phyloP scores from a whole-genome alignment of 768 basidiomycete species.

The Mycena sanguinolenta region DNA sequence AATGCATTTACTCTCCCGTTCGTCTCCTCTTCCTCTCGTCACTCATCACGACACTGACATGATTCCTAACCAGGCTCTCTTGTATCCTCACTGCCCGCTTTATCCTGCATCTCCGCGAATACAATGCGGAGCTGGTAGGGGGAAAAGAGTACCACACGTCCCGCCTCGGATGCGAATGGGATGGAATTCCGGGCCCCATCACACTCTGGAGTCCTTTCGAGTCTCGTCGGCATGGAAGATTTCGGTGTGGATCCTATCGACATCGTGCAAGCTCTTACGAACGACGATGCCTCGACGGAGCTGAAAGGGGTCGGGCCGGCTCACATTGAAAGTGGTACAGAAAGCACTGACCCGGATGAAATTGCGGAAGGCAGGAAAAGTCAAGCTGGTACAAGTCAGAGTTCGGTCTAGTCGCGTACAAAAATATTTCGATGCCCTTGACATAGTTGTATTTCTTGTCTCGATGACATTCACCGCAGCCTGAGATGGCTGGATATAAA shows the following conservation, averaged over 20 bases:
- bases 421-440: too few species aligned
- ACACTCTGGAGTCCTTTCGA: conserved; percentile 1
- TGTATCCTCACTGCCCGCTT: conserved; percentile 28
- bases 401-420: too few species aligned
- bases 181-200: conserved; percentile 12
- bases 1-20: conserved; percentile 32
- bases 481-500: too few species aligned
- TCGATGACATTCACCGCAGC: too few species aligned
- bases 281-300: too few species aligned
- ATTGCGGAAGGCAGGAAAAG: too few species aligned
- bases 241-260: conserved; percentile 27
- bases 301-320: too few species aligned
- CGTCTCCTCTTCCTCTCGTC: not conserved
- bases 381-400: too few species aligned
- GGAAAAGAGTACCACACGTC: not conserved
- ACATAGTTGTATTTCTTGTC: too few species aligned
- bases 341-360: too few species aligned
- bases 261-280: too few species aligned
- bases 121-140: conserved; percentile 13
- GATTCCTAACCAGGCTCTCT: conserved; percentile 11
- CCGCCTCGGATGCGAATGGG: not conserved
- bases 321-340: too few species aligned
- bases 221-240: conserved; percentile 13
- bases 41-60: not conserved
- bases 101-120: conserved; percentile 25